A percentile compares a stretch with the other conserved stretches of the same genome.
These are phyloP conservation scores for Skeletonema grethae DNA, from an alignment of 108 stramenopile species.

Conservation along the genomic window DNA sequence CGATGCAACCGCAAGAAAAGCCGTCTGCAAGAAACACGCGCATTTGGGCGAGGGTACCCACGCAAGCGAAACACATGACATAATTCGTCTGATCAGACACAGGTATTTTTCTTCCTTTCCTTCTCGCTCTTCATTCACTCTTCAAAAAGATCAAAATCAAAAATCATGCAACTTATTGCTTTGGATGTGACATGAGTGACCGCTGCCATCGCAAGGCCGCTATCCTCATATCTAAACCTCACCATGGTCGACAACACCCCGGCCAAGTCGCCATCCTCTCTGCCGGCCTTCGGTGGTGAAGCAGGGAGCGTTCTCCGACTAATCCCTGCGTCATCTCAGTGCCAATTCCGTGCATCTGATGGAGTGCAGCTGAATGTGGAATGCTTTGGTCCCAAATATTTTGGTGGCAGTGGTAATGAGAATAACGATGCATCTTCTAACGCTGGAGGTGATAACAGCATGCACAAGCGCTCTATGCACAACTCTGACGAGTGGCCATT, in stretches of 20 bases:
- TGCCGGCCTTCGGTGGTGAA: not conserved
- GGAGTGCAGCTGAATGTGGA: conserved; percentile 4
- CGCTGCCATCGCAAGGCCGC: too few relatives aligned
- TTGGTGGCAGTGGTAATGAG: not conserved
- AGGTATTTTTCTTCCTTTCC: too few relatives aligned
- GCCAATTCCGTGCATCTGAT: not conserved
- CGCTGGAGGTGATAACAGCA: not conserved
- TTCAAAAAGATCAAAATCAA: too few relatives aligned
- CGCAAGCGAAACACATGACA: too few relatives aligned
- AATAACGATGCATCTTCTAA: not conserved
- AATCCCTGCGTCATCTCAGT: not conserved
- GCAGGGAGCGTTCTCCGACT: not conserved
- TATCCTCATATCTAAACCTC: too few relatives aligned
- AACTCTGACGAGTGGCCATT: conserved; percentile 6
- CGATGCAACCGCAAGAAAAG: not conserved
- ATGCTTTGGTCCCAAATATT: conserved; percentile 1
- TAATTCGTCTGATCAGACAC: too few relatives aligned
- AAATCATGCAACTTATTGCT: too few relatives aligned
- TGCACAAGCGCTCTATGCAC: conserved; percentile 1
- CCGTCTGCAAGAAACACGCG: not conserved
- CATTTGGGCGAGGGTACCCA: not conserved
- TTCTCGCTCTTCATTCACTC: too few relatives aligned
- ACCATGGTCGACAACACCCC: not conserved
- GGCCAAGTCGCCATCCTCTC: not conserved
- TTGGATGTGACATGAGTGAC: too few relatives aligned